These are phyloP conservation scores for Wallacemonas collosoma DNA, from an alignment of 208 protist species.

Conservation along the genomic window DNA sequence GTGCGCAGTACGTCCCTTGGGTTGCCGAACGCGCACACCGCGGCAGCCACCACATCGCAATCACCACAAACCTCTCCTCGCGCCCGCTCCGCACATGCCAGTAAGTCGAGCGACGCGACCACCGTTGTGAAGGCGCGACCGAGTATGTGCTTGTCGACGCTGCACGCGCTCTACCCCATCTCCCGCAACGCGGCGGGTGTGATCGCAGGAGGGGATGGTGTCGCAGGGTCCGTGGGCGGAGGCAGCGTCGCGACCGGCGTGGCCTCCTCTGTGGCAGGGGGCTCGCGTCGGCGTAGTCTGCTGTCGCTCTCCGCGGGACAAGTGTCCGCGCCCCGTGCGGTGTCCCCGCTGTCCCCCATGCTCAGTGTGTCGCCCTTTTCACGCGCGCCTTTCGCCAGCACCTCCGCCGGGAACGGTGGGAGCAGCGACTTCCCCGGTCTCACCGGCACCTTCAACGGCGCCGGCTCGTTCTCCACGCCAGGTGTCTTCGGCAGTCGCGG, in stretches of 20 bases:
- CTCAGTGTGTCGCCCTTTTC: not conserved
- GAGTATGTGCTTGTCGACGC: conserved; percentile 15
- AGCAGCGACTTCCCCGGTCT: too few species aligned
- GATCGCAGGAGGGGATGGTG: too few species aligned
- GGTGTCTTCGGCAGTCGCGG: too few species aligned
- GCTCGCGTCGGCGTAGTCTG: conserved; percentile 7
- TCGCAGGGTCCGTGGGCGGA: not conserved
- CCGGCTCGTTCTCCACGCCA: too few species aligned
- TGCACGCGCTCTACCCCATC: conserved; percentile 16
- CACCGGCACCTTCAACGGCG: too few species aligned
- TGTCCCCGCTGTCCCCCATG: not conserved
- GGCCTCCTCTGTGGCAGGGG: not conserved
- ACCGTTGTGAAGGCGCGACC: not conserved
- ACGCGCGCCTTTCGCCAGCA: not conserved
- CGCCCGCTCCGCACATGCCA: too few species aligned
- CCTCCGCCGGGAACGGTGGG: not conserved
- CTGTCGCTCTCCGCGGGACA: not conserved
- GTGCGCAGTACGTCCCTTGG: not conserved
- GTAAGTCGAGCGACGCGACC: too few species aligned
- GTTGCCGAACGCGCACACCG: not conserved
- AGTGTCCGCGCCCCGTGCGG: not conserved
- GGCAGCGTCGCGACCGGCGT: not conserved
- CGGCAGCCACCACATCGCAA: too few species aligned
- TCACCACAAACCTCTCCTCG: too few species aligned
- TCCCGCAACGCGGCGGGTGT: not conserved